Evolutionary conservation across 306 rosid genomes (phyloP).

Genomic region (Prunus armeniaca): DNA sequence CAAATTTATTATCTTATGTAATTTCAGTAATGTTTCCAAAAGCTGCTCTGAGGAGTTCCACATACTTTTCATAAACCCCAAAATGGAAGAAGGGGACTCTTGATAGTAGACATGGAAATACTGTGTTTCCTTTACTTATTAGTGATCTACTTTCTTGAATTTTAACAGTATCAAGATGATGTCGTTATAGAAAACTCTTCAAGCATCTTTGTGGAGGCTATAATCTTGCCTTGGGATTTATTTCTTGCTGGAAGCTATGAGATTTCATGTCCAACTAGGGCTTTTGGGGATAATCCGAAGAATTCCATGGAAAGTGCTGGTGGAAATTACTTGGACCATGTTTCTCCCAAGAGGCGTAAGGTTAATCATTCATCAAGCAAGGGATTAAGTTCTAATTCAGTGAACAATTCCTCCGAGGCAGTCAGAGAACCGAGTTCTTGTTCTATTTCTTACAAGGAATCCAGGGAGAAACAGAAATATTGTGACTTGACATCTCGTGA

Average conservation of each 20-base stretch:
- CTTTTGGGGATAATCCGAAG: conserved; percentile 32
- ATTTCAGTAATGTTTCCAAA: conserved; percentile 12
- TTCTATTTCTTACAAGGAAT: conserved; percentile 34
- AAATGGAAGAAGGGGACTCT: background rate
- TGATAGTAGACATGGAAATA: background rate
- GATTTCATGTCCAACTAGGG: conserved; percentile 23
- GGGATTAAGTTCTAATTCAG: conserved; percentile 23
- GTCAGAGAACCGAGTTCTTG: conserved; percentile 37
- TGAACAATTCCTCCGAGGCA: conserved; percentile 32
- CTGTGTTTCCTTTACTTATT: conserved; percentile 2
- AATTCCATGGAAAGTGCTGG: conserved; percentile 33
- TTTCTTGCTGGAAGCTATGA: conserved; percentile 37
- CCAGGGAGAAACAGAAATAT: conserved; percentile 29
- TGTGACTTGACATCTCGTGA: conserved; percentile 34
- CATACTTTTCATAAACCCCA: background rate
- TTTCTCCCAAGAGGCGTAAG: conserved; percentile 53
- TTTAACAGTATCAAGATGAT: conserved; percentile 54
- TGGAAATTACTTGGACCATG: conserved; percentile 29
- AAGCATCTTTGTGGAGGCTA: conserved; percentile 70
- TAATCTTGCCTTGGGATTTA: conserved; percentile 61
- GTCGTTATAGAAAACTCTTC: conserved; percentile 30
- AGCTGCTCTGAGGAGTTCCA: background rate
- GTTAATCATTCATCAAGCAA: conserved; percentile 27
- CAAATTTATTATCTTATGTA: conserved; percentile 15
- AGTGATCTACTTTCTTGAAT: conserved; percentile 21